Conservation (phyloP, 139 green algal genomes). For the Deuterostichococcus epilithicus region DNA sequence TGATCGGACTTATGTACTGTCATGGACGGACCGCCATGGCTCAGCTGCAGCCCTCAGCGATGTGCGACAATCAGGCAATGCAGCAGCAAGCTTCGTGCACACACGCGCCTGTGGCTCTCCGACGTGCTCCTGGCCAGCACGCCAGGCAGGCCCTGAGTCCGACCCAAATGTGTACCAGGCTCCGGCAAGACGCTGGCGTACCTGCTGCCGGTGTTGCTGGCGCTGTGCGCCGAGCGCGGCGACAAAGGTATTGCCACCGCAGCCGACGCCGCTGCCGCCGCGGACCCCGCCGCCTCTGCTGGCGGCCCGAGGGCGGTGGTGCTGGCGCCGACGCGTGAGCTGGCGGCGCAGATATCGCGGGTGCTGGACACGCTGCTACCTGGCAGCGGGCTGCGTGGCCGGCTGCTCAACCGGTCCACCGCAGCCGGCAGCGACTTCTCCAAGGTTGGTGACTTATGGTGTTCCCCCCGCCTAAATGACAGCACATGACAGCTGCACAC, state of each 20-base stretch:
- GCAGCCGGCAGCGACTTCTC: constrained; percentile 62
- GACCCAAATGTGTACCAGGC: constrained; percentile 36
- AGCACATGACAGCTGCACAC: no score
- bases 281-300: not conserved
- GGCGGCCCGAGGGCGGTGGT: constrained; percentile 52
- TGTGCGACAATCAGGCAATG: no score
- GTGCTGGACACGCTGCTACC: constrained; percentile 74
- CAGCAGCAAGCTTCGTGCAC: no score
- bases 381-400: constrained; percentile 47
- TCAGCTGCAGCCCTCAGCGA: no score
- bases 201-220: constrained; percentile 68
- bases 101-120: no score
- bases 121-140: no score
- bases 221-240: not conserved
- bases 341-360: constrained; percentile 75
- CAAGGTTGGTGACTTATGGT: no score
- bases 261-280: constrained; percentile 8
- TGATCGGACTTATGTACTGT: no score
- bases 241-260: no score
- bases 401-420: constrained; percentile 67
- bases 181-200: constrained; percentile 93
- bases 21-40: no score
- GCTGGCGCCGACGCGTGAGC: constrained; percentile 82
- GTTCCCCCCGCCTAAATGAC: no score
- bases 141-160: no score